A percentile compares a stretch with the other conserved stretches of the same genome.
These are phyloP conservation scores for Mallotus nudiflorus DNA, from an alignment of 345 rosid species.

Conservation along the genomic window DNA sequence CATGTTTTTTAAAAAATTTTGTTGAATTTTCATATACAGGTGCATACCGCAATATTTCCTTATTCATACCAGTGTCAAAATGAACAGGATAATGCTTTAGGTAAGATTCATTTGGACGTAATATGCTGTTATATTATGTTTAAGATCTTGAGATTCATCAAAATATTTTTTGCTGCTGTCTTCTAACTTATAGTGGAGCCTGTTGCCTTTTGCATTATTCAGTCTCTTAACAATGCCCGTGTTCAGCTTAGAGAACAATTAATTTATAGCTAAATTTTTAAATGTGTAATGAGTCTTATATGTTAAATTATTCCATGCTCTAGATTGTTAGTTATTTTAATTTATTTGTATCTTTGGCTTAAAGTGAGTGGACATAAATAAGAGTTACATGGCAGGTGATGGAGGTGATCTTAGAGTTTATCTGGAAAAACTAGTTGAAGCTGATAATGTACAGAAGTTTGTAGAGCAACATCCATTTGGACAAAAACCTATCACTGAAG, in stretches of 20 bases:
- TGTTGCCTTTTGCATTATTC: no score
- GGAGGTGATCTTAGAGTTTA: conserved; percentile 71
- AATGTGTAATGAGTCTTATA: no score
- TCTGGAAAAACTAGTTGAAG: conserved; percentile 54
- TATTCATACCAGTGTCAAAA: conserved; percentile 51
- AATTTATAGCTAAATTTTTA: background rate
- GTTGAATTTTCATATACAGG: conserved; percentile 38
- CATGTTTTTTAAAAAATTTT: background rate
- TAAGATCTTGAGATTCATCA: background rate
- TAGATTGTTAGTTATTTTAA: background rate
- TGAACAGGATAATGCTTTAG: conserved; percentile 55
- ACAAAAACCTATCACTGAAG: conserved; percentile 58
- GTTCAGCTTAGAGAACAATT: conserved; percentile 3
- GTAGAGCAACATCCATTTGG: conserved; percentile 71
- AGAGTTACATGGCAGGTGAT: no score
- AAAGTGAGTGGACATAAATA: no score
- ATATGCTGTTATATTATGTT: background rate
- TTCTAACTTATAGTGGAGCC: no score
- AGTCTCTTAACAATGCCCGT: no score
- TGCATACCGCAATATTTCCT: conserved; percentile 74
- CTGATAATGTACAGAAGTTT: conserved; percentile 56
- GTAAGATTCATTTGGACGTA: conserved; percentile 31
- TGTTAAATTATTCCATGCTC: no score
- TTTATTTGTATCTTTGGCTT: no score
- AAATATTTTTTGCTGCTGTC: no score